phyloP scores from a whole-genome alignment of 2,329 filamentous ascomycete genomes.

The Trichoderma gracile region DNA sequence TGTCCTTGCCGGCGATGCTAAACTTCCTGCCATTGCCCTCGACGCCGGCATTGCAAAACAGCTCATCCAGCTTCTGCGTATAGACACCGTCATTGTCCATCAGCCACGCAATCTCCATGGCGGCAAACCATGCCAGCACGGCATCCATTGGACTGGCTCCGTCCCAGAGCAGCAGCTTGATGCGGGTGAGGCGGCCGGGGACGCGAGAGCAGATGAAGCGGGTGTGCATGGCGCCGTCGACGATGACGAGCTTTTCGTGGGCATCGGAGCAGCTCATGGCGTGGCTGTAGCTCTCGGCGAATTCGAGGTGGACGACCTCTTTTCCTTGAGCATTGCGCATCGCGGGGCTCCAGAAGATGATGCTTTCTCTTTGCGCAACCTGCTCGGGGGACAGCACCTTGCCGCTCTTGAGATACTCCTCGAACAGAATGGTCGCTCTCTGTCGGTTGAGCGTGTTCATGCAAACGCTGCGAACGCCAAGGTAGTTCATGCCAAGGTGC shows the following conservation, averaged over 20 bases:
- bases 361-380: conserved; percentile 64
- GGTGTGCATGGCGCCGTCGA: conserved; percentile 37
- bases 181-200: conserved; percentile 29
- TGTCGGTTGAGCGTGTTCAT: conserved; percentile 86
- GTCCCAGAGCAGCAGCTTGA: conserved; percentile 42
- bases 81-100: conserved; percentile 32
- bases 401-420: conserved; percentile 52
- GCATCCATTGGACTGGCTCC: conserved; percentile 35
- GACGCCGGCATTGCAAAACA: conserved; percentile 16
- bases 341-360: conserved; percentile 52
- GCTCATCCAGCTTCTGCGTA: conserved; percentile 28
- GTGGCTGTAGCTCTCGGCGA: conserved; percentile 45
- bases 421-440: conserved; percentile 76
- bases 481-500: conserved; percentile 83
- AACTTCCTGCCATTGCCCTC: conserved; percentile 15
- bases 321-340: conserved; percentile 36
- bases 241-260: conserved; percentile 30
- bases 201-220: conserved; percentile 36
- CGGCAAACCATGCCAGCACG: conserved; percentile 42
- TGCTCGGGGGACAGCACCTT: conserved; percentile 63
- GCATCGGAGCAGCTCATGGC: conserved; percentile 32
- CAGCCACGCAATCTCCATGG: conserved; percentile 42
- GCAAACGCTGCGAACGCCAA: conserved; percentile 78
- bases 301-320: conserved; percentile 42
- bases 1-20: conserved; percentile 8